Percentiles rank a stretch among this genome's conserved stretches.
Conservation (phyloP, 192 early-diverging fungal species). For the Globomyces pollinis-pini region DNA sequence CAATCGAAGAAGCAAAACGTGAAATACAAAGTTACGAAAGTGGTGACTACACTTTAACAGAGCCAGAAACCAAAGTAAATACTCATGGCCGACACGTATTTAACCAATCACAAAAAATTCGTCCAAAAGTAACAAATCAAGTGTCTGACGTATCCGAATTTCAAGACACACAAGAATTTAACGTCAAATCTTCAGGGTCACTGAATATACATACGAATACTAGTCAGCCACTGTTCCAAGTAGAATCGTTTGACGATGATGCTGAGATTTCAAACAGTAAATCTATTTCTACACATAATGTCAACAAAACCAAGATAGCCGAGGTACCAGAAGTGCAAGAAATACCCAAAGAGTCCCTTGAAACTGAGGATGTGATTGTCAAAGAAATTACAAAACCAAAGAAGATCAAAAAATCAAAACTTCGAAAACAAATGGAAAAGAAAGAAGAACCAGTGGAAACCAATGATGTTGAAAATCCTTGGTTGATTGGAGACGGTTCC, state of each 20-base stretch:
- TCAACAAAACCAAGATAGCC: not conserved
- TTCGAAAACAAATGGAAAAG: not conserved
- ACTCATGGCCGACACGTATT: not conserved
- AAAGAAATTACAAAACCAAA: too few species aligned
- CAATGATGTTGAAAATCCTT: constrained; percentile 60
- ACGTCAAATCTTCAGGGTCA: not conserved
- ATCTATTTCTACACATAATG: not conserved
- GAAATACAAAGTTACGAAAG: not conserved
- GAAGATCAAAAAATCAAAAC: not conserved
- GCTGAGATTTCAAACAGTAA: not conserved
- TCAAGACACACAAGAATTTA: not conserved
- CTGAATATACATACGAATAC: not conserved
- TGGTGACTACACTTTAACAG: not conserved
- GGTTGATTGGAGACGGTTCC: constrained; percentile 43
- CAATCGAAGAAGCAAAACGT: constrained; percentile 11
- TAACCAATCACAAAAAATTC: not conserved
- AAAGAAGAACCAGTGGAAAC: constrained; percentile 1
- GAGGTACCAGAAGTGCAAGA: too few species aligned
- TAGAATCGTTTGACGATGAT: not conserved
- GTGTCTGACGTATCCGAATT: not conserved
- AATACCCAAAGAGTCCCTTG: too few species aligned
- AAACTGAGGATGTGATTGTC: too few species aligned
- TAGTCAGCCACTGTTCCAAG: not conserved
- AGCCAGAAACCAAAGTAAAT: not conserved
- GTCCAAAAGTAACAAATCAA: too few species aligned